These are phyloP conservation scores for Akanthomyces lecanii DNA, from an alignment of 2,329 filamentous ascomycete genomes.

Conservation along the genomic window DNA sequence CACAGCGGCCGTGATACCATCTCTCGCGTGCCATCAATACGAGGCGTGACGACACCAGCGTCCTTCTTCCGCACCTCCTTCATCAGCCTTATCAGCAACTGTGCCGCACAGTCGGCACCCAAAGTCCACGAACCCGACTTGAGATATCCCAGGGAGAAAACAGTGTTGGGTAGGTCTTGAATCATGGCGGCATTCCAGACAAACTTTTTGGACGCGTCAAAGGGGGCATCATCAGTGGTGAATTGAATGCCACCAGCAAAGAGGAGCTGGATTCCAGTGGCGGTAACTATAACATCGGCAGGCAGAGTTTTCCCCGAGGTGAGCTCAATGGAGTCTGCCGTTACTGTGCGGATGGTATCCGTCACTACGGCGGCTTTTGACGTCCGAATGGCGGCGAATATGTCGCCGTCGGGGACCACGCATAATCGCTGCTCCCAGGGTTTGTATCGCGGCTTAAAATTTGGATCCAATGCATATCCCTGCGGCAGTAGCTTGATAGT, in stretches of 20 bases:
- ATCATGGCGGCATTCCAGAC: conserved; percentile 64
- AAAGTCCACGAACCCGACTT: conserved; percentile 61
- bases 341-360: conserved; percentile 49
- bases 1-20: neutral
- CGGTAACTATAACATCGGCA: conserved; percentile 65
- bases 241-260: conserved; percentile 53
- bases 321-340: conserved; percentile 43
- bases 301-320: conserved; percentile 47
- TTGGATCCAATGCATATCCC: conserved; percentile 50
- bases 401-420: conserved; percentile 55
- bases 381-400: conserved; percentile 45
- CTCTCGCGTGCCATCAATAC: neutral
- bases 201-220: conserved; percentile 48
- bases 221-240: conserved; percentile 48
- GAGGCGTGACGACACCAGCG: neutral
- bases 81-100: neutral
- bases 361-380: conserved; percentile 42
- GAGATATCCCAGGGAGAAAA: conserved; percentile 60
- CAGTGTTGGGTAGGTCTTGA: conserved; percentile 60
- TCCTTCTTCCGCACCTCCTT: neutral
- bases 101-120: conserved; percentile 53
- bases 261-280: conserved; percentile 60
- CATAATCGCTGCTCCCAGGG: conserved; percentile 76
- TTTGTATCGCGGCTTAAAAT: conserved; percentile 62
- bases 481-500: conserved; percentile 49